A percentile compares a stretch with the other conserved stretches of the same genome.
Evolutionary conservation across 1,284 basidiomycete genomes (phyloP).

Genomic region (Irpex sp.): DNA sequence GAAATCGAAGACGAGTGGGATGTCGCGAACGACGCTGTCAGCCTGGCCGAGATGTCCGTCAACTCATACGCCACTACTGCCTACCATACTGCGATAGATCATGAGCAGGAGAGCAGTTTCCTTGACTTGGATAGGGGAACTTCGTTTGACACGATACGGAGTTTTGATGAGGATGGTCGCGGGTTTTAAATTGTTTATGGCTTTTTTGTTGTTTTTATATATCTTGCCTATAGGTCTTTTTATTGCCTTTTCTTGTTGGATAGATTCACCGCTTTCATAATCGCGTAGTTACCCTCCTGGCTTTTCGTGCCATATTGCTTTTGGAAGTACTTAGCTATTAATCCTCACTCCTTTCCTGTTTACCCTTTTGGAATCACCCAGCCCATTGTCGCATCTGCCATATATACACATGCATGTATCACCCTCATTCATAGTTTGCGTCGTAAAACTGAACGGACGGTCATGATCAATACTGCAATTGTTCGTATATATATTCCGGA

Average conservation of each 20-base stretch:
- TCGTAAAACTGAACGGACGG: not conserved
- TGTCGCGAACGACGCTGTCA: constrained; percentile 27
- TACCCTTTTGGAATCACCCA: not conserved
- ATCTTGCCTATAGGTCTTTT: constrained; percentile 14
- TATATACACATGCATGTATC: constrained; percentile 2
- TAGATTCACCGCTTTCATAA: constrained; percentile 5
- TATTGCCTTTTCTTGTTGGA: constrained; percentile 3
- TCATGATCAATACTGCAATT: constrained; percentile 6
- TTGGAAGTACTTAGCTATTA: constrained; percentile 7
- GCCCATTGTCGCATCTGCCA: not conserved
- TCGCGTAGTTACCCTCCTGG: constrained; percentile 10
- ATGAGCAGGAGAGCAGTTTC: constrained; percentile 47
- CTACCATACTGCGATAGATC: constrained; percentile 12
- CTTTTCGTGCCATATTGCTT: constrained; percentile 13
- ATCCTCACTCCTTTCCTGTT: not conserved
- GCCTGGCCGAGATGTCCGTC: constrained; percentile 15
- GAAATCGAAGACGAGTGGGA: constrained; percentile 54
- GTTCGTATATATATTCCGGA: constrained; percentile 11
- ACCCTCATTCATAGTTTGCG: constrained; percentile 2
- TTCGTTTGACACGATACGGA: constrained; percentile 60
- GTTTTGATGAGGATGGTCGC: constrained; percentile 30
- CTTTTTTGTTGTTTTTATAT: constrained; percentile 5
- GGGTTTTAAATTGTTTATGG: constrained; percentile 16
- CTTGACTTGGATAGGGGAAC: constrained; percentile 54
- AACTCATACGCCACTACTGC: constrained; percentile 12